phyloP scores from a whole-genome alignment of 2,329 filamentous ascomycete genomes.

The Shiraia bambusicola region DNA sequence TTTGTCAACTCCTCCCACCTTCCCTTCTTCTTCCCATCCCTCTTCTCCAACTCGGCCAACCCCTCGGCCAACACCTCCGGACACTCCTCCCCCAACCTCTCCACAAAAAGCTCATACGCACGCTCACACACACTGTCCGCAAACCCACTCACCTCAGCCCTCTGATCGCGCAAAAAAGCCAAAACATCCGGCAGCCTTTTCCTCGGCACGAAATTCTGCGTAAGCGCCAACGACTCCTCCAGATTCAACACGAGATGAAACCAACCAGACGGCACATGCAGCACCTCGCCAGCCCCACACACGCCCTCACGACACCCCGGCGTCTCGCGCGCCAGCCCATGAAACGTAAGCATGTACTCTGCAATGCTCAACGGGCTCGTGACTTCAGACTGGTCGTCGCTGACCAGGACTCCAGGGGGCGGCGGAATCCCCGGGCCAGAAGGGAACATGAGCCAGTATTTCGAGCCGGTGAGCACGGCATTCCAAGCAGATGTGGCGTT shows the following conservation, averaged over 20 bases:
- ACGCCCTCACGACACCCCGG: constrained; percentile 83
- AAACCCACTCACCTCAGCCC: constrained; percentile 87
- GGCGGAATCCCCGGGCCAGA: constrained; percentile 62
- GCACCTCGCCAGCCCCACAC: constrained; percentile 78
- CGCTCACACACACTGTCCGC: constrained; percentile 69
- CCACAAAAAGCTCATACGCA: constrained; percentile 69
- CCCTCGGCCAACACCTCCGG: constrained; percentile 67
- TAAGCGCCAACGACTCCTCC: constrained; percentile 80
- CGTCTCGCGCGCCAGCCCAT: constrained; percentile 73
- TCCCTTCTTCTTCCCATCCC: constrained; percentile 64
- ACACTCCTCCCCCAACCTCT: constrained; percentile 63
- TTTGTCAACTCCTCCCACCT: constrained; percentile 84
- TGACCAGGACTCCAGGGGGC: constrained; percentile 89
- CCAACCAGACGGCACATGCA: constrained; percentile 94
- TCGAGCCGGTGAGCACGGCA: constrained; percentile 81
- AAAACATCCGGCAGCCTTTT: constrained; percentile 74
- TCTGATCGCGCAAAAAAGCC: constrained; percentile 76
- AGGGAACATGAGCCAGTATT: constrained; percentile 99
- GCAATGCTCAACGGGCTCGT: constrained; percentile 92
- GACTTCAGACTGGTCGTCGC: constrained; percentile 85
- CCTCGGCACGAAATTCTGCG: constrained; percentile 88
- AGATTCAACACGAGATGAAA: constrained; percentile 96
- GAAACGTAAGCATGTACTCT: constrained; percentile 93
- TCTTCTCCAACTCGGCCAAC: constrained; percentile 64
- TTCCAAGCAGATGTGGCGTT: constrained; percentile 87